A percentile compares a stretch with the other conserved stretches of the same genome.
Conservation (phyloP, 345 rosid species). For the Tarenaya hassleriana region DNA sequence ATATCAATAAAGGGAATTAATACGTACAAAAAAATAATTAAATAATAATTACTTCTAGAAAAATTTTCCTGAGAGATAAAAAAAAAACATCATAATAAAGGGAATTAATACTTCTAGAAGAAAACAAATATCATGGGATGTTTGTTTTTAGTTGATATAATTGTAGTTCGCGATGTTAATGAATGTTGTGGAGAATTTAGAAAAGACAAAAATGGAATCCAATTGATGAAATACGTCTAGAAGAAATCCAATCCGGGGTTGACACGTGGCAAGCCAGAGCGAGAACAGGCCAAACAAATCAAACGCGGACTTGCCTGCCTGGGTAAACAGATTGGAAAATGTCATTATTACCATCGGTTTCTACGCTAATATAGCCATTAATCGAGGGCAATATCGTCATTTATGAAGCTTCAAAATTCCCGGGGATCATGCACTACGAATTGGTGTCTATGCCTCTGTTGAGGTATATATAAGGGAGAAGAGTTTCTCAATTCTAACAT, state of each 20-base stretch:
- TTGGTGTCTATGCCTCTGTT: neutral
- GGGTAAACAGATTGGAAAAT: neutral
- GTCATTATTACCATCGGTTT: neutral
- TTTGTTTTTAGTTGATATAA: no score
- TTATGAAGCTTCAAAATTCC: constrained; percentile 13
- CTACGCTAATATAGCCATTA: no score
- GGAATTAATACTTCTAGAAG: neutral
- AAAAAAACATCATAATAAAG: neutral
- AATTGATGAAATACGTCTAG: neutral
- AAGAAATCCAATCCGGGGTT: neutral
- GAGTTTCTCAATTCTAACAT: no score
- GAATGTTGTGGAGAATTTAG: no score
- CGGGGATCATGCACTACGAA: constrained; percentile 22
- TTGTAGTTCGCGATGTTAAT: no score
- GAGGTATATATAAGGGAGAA: no score
- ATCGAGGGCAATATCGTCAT: constrained; percentile 13
- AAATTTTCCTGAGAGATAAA: neutral
- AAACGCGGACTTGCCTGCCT: neutral
- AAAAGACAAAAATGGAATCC: no score
- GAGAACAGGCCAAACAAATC: constrained; percentile 16
- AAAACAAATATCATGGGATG: no score
- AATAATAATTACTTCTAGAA: neutral
- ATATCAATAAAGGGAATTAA: no score
- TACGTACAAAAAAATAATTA: no score
- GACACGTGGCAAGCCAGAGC: constrained; percentile 13